These are phyloP conservation scores for apple (Malus domestica) DNA, from an alignment of 306 rosid genomes.

Conservation along the genomic window ASM211411v1 NC_041805.1:23811501-23812000, in stretches of 20 bases:
- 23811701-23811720: background rate
- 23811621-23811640: background rate
- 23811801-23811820: background rate
- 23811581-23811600: background rate
- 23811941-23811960: background rate
- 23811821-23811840: background rate
- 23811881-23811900: background rate
- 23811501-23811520: background rate
- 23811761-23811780: background rate
- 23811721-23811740: background rate
- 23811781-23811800: background rate
- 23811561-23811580: background rate
- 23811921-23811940: background rate
- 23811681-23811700: background rate
- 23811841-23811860: background rate
- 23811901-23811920: background rate
- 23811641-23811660: background rate
- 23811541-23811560: background rate
- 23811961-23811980: background rate
- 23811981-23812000: constrained; percentile 24
- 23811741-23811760: background rate
- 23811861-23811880: background rate
- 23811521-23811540: background rate
- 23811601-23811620: background rate
- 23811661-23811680: background rate